phyloP scores from a whole-genome alignment of 768 basidiomycete species.

The Lanmaoa pseudosensibilis region DNA sequence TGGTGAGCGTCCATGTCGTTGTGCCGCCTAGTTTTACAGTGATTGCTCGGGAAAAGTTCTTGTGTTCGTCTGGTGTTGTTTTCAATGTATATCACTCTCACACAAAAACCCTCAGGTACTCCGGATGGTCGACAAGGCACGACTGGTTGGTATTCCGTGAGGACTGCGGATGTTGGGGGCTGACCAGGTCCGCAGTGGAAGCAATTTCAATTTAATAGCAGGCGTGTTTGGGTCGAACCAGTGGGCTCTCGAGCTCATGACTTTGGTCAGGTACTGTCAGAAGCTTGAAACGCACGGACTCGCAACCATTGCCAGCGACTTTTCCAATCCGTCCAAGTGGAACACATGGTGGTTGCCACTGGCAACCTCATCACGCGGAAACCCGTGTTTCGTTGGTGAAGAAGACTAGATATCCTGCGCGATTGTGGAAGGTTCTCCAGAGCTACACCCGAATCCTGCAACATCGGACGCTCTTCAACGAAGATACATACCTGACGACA shows the following conservation, averaged over 20 bases:
- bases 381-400: neutral
- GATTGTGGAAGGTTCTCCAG: neutral
- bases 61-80: neutral
- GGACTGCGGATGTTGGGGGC: neutral
- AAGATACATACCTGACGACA: too few species aligned
- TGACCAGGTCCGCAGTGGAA: neutral
- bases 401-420: neutral
- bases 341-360: neutral
- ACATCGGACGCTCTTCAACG: too few species aligned
- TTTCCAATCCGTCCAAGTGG: neutral
- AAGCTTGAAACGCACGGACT: neutral
- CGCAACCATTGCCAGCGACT: too few species aligned
- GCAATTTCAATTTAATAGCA: neutral
- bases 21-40: neutral
- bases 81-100: neutral
- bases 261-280: neutral
- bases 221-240: too few species aligned
- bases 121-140: neutral
- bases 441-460: neutral
- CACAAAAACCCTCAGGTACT: neutral
- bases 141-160: neutral
- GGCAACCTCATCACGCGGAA: neutral
- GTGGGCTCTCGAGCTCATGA: neutral
- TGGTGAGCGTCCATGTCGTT: neutral
- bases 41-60: neutral